phyloP scores from a whole-genome alignment of 2,329 filamentous ascomycete species.

The Ophiostoma sp. region DNA sequence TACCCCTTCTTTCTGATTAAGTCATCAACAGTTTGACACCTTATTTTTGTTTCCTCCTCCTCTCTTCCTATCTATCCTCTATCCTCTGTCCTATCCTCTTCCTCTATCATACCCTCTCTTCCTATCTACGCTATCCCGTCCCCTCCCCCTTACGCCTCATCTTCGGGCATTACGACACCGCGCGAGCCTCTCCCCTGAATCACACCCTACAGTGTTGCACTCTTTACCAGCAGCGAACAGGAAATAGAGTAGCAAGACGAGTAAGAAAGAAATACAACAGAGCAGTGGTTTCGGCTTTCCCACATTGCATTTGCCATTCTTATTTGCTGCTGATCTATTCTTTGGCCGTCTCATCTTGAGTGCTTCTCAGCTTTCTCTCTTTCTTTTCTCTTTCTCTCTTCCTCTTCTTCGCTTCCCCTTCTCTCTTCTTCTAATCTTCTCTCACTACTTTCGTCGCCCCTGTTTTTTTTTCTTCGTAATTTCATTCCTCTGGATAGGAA shows the following conservation, averaged over 20 bases:
- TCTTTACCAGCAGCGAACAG: neutral
- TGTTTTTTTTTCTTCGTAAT: neutral
- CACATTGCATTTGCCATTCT: neutral
- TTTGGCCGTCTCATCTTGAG: neutral
- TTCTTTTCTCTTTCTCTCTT: neutral
- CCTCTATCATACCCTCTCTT: neutral
- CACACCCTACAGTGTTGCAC: slow-evolving; percentile 12
- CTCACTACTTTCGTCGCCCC: neutral
- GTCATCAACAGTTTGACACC: too few relatives aligned
- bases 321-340: neutral
- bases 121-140: neutral
- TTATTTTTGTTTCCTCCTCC: too few relatives aligned
- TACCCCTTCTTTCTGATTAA: too few relatives aligned
- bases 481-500: slow-evolving; percentile 3
- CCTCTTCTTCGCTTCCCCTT: neutral
- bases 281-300: neutral
- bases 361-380: neutral
- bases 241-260: neutral
- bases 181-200: slow-evolving; percentile 8
- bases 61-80: neutral
- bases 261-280: neutral
- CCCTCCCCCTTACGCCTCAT: neutral
- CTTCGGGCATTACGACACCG: slow-evolving; percentile 13
- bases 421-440: neutral
- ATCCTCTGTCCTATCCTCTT: neutral